Evolutionary conservation across 805 yeast species (phyloP).

Genomic region (Wickerhamiella kurtzmanii): DNA sequence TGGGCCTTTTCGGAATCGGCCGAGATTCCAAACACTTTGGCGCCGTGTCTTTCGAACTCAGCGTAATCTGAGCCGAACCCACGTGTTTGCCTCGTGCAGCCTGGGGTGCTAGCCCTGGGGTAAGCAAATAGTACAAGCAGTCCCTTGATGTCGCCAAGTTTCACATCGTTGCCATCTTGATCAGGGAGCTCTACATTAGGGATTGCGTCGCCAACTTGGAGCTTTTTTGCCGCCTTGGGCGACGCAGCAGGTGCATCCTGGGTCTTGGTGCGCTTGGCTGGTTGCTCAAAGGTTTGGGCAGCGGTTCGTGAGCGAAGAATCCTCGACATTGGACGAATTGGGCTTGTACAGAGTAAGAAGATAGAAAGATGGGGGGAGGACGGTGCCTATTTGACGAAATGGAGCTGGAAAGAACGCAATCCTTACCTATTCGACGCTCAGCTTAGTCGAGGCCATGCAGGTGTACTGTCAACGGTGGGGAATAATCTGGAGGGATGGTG

Average conservation of each 20-base stretch:
- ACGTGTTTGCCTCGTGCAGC: conserved; percentile 89
- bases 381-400: background rate
- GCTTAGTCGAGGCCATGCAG: background rate
- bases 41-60: conserved; percentile 36
- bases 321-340: background rate
- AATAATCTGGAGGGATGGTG: background rate
- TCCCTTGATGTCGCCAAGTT: conserved; percentile 33
- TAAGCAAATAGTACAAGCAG: conserved; percentile 48
- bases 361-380: too few species aligned
- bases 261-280: conserved; percentile 8
- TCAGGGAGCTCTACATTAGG: conserved; percentile 52
- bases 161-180: conserved; percentile 55
- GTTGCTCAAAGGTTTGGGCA: conserved; percentile 1
- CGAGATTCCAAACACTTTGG: conserved; percentile 64
- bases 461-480: background rate
- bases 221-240: conserved; percentile 20
- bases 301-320: background rate
- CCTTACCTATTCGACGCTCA: background rate
- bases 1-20: conserved; percentile 75
- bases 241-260: conserved; percentile 14
- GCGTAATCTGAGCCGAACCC: conserved; percentile 65
- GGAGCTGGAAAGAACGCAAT: background rate
- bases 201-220: conserved; percentile 43
- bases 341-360: too few species aligned
- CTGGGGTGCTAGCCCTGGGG: conserved; percentile 90